phyloP scores from a whole-genome alignment of 805 yeast species.

The Isabelozyma rhagii region DNA sequence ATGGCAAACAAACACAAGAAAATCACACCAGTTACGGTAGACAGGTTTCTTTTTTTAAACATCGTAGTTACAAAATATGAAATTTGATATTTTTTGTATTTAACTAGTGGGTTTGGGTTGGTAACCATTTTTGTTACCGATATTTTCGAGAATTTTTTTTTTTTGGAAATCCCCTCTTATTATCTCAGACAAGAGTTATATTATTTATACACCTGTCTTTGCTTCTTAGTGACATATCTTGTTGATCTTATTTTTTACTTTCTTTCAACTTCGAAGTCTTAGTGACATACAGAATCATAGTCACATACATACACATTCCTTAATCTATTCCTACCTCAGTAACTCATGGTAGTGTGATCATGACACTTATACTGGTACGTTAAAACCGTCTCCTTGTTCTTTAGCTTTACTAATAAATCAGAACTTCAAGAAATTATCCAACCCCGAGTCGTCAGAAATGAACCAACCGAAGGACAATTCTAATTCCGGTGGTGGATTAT shows the following conservation, averaged over 20 bases:
- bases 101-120: conserved; percentile 83
- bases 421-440: conserved; percentile 6
- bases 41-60: too few relatives aligned
- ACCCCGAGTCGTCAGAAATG: not conserved
- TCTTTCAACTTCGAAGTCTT: not conserved
- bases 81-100: too few relatives aligned
- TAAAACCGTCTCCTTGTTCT: not conserved
- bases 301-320: not conserved
- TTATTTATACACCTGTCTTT: not conserved
- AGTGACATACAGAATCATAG: not conserved
- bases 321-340: not conserved
- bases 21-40: too few relatives aligned
- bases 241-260: too few relatives aligned
- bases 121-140: conserved; percentile 43
- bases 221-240: not conserved
- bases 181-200: not conserved
- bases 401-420: conserved; percentile 2
- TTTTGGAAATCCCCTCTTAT: not conserved
- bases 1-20: not conserved
- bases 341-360: not conserved
- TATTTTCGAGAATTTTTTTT: not conserved
- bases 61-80: too few relatives aligned
- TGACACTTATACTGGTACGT: conserved; percentile 5
- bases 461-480: too few relatives aligned
- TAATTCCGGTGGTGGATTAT: not conserved